Percentiles rank a stretch among this genome's conserved stretches.
phyloP scores from a whole-genome alignment of 495 filamentous ascomycete species.

The Talaromyces thailandensis region DNA sequence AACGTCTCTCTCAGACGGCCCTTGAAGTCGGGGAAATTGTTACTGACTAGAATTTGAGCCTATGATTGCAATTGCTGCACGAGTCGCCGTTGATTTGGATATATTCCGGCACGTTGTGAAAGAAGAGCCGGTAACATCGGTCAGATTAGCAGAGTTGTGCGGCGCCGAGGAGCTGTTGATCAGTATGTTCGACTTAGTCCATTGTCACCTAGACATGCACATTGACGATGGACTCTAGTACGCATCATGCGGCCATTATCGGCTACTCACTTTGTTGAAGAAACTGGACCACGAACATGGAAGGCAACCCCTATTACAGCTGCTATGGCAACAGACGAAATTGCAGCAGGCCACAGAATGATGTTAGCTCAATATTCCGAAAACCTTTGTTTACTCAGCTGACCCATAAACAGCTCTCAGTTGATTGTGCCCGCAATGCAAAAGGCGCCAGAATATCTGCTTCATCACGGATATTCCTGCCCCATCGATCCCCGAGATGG shows the following conservation, averaged over 20 bases:
- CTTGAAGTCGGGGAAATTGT: neutral
- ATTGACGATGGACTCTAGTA: neutral
- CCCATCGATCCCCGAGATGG: constrained; percentile 19
- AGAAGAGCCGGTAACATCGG: neutral
- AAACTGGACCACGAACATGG: neutral
- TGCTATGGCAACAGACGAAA: neutral
- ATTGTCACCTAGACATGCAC: neutral
- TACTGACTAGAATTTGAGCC: neutral
- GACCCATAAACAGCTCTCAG: neutral
- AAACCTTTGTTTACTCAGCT: neutral
- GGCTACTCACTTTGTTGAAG: neutral
- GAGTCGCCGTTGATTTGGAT: constrained; percentile 23
- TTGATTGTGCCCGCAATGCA: neutral
- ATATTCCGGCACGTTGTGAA: constrained; percentile 19
- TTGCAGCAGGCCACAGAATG: neutral
- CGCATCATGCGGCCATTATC: neutral
- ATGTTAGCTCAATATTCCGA: neutral
- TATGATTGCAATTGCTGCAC: constrained; percentile 6
- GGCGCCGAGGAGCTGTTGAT: neutral
- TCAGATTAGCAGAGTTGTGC: neutral
- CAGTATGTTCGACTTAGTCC: neutral
- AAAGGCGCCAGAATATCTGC: constrained; percentile 10
- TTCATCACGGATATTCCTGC: constrained; percentile 13
- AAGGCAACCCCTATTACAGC: neutral
- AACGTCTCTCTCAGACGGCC: neutral